Conservation (phyloP, 768 basidiomycete species). For the Saitozyma podzolica region DNA sequence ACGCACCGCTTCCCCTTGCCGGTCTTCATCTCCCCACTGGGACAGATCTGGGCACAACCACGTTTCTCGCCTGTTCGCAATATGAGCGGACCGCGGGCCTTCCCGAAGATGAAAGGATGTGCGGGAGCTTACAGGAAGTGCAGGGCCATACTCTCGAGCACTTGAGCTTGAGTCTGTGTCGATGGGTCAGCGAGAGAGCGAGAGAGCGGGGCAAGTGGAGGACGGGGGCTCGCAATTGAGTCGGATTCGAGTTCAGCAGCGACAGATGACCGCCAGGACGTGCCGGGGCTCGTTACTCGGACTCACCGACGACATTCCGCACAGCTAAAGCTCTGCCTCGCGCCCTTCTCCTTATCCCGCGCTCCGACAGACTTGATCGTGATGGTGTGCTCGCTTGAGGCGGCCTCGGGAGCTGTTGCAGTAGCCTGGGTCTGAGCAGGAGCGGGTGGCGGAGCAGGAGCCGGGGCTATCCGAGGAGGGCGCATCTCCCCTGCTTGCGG, state of each 20-base stretch:
- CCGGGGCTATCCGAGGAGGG: no score
- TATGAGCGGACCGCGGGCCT: background rate
- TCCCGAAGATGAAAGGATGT: background rate
- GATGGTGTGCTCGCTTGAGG: no score
- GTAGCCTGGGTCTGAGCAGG: no score
- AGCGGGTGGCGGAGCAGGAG: no score
- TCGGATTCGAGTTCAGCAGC: background rate
- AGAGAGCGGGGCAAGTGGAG: no score
- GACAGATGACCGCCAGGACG: no score
- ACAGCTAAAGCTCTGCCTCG: conserved; percentile 45
- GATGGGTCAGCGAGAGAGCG: background rate
- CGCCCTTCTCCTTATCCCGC: conserved; percentile 3
- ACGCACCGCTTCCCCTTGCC: conserved; percentile 46
- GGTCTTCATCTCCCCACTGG: conserved; percentile 44
- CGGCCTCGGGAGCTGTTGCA: no score
- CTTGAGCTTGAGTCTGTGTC: conserved; percentile 44
- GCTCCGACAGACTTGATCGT: no score
- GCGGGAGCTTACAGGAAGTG: conserved; percentile 35
- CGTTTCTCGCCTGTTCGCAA: conserved; percentile 36
- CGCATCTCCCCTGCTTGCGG: no score
- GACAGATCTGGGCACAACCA: conserved; percentile 50
- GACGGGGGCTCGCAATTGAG: background rate
- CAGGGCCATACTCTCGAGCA: conserved; percentile 51
- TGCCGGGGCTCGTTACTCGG: background rate
- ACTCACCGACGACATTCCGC: conserved; percentile 47